phyloP scores from a whole-genome alignment of 1,284 basidiomycete genomes.

The Coniferiporia weirii region DNA sequence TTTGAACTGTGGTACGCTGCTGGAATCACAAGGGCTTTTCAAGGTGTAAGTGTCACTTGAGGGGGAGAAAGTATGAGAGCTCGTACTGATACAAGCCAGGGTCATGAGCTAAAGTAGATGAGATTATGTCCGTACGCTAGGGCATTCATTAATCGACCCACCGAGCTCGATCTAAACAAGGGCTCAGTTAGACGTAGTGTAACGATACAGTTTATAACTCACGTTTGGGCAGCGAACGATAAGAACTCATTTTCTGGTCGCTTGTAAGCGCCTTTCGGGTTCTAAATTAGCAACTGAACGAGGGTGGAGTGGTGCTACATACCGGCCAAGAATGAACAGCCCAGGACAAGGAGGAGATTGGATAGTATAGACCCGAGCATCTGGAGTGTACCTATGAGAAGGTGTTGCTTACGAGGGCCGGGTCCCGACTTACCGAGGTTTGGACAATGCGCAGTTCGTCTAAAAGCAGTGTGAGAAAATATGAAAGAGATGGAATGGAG shows the following conservation, averaged over 20 bases:
- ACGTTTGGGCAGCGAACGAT: constrained; percentile 82
- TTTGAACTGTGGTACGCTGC: constrained; percentile 73
- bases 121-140: constrained; percentile 78
- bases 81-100: constrained; percentile 78
- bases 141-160: constrained; percentile 58
- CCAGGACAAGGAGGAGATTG: constrained; percentile 85
- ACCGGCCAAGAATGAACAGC: constrained; percentile 84
- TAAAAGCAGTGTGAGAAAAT: constrained; percentile 25
- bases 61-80: constrained; percentile 1
- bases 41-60: not conserved
- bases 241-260: constrained; percentile 71
- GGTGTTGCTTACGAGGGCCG: not conserved
- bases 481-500: constrained; percentile 1
- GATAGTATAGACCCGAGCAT: constrained; percentile 83
- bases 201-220: constrained; percentile 31
- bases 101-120: constrained; percentile 66
- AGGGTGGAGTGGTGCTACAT: constrained; percentile 12
- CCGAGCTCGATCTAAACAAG: constrained; percentile 52
- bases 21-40: constrained; percentile 79
- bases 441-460: constrained; percentile 83
- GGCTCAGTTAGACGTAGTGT: constrained; percentile 7
- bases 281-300: not conserved
- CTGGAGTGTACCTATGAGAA: constrained; percentile 29
- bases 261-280: constrained; percentile 52
- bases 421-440: constrained; percentile 57